Percentiles rank a stretch among this genome's conserved stretches.
Conservation (phyloP, 164 flowering plant species). For the Liquidambar formosana region DNA sequence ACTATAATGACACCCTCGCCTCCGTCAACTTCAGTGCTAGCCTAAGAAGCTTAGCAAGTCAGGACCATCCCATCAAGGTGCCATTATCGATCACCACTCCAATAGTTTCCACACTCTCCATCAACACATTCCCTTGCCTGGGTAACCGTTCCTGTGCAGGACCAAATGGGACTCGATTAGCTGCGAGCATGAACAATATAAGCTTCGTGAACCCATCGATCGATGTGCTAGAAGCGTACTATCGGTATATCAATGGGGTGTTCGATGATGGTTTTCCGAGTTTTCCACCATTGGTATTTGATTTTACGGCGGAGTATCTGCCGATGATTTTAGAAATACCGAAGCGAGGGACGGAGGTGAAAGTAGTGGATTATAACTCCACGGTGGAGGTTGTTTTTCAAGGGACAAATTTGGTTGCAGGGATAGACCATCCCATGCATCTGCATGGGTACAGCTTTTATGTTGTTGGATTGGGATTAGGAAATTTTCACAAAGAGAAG, state of each 20-base stretch:
- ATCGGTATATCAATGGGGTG: not conserved
- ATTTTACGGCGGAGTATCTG: slow-evolving; percentile 12
- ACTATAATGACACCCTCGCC: slow-evolving; percentile 20
- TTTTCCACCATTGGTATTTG: slow-evolving; percentile 7
- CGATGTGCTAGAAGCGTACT: slow-evolving; percentile 12
- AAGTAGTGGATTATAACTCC: slow-evolving; percentile 10
- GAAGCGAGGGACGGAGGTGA: slow-evolving; percentile 7
- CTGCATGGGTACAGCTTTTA: slow-evolving; percentile 34
- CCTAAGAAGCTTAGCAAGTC: slow-evolving; percentile 23
- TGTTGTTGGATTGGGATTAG: slow-evolving; percentile 23
- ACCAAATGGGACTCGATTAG: slow-evolving; percentile 6
- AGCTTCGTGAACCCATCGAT: slow-evolving; percentile 1
- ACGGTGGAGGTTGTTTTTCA: slow-evolving; percentile 26
- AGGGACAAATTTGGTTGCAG: slow-evolving; percentile 12
- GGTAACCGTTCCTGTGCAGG: not conserved
- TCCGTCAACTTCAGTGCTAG: slow-evolving; percentile 2
- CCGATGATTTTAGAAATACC: slow-evolving; percentile 2
- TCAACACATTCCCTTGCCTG: slow-evolving; percentile 2
- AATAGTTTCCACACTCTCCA: not conserved
- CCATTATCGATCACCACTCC: slow-evolving; percentile 22
- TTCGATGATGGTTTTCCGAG: slow-evolving; percentile 10
- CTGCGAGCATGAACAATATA: slow-evolving; percentile 14
- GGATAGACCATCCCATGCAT: slow-evolving; percentile 24
- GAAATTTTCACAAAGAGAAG: slow-evolving; percentile 13
- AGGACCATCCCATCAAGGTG: slow-evolving; percentile 25